phyloP scores from a whole-genome alignment of 306 rosid species.

The Neltuma alba region DNA sequence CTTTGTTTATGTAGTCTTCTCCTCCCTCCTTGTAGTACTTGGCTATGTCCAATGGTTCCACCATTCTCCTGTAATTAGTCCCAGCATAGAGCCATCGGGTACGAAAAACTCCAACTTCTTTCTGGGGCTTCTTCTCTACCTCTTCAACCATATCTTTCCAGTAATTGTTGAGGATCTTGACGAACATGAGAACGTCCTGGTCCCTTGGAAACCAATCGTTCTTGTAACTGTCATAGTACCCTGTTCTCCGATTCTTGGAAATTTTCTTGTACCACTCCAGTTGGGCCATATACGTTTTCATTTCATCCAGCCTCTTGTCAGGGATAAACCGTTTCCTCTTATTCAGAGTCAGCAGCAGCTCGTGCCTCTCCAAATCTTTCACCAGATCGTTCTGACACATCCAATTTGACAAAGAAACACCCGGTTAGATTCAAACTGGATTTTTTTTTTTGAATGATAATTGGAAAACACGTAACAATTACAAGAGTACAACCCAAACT shows the following conservation, averaged over 20 bases:
- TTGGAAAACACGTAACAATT: too few species aligned
- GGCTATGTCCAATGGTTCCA: constrained; percentile 69
- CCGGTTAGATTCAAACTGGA: neutral
- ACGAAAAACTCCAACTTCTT: constrained; percentile 36
- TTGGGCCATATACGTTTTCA: constrained; percentile 53
- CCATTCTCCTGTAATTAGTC: constrained; percentile 59
- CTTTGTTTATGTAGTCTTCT: constrained; percentile 7
- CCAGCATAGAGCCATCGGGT: constrained; percentile 54
- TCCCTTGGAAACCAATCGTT: neutral
- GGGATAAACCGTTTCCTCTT: constrained; percentile 27
- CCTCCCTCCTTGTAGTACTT: constrained; percentile 36
- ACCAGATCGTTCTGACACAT: constrained; percentile 28
- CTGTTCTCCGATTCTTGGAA: constrained; percentile 14
- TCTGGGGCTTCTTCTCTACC: constrained; percentile 53
- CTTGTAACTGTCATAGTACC: constrained; percentile 70
- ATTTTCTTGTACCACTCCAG: constrained; percentile 69
- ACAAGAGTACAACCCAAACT: too few species aligned
- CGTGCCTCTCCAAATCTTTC: neutral
- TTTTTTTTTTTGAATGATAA: too few species aligned
- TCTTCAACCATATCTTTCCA: constrained; percentile 59
- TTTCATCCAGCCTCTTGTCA: constrained; percentile 27
- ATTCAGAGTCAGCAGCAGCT: neutral
- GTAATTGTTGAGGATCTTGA: constrained; percentile 43
- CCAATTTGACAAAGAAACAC: neutral
- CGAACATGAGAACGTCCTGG: neutral